Evolutionary conservation across 2,329 filamentous ascomycete species (phyloP).

Genomic region (Coniochaeta pulveracea): DNA sequence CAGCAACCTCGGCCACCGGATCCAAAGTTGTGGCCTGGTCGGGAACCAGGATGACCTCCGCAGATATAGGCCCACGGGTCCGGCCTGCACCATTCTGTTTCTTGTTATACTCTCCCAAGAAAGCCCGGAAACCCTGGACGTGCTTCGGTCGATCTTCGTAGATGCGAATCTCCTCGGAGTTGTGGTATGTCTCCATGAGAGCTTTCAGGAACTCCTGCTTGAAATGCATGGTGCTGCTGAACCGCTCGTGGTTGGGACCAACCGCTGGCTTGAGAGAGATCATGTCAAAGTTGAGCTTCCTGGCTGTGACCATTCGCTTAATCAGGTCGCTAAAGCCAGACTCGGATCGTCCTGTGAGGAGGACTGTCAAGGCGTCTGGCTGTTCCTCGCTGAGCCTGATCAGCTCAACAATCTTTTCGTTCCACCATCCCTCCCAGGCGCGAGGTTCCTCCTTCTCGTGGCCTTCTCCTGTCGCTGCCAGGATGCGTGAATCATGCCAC

Average conservation of each 20-base stretch:
- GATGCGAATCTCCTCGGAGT: constrained; percentile 71
- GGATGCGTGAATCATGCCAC: constrained; percentile 90
- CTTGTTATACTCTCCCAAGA: constrained; percentile 68
- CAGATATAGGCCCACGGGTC: constrained; percentile 53
- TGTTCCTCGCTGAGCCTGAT: constrained; percentile 73
- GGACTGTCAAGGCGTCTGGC: constrained; percentile 71
- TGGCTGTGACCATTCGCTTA: constrained; percentile 68
- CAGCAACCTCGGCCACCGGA: constrained; percentile 66
- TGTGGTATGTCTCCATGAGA: constrained; percentile 74
- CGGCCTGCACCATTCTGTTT: constrained; percentile 34
- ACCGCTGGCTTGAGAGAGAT: constrained; percentile 76
- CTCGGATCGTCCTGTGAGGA: constrained; percentile 81
- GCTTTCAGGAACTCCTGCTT: constrained; percentile 77
- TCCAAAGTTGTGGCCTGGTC: constrained; percentile 66
- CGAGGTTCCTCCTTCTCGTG: constrained; percentile 68
- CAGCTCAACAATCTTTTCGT: constrained; percentile 75
- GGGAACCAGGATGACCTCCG: constrained; percentile 78
- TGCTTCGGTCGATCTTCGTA: constrained; percentile 58
- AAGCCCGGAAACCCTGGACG: constrained; percentile 75
- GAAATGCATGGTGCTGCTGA: constrained; percentile 78
- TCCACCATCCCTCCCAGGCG: constrained; percentile 94
- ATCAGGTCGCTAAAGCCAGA: constrained; percentile 66
- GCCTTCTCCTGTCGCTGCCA: constrained; percentile 77
- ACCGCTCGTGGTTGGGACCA: constrained; percentile 68
- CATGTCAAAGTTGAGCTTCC: constrained; percentile 77